Evolutionary conservation across 1,284 basidiomycete species (phyloP).

Genomic region (Fereydounia khargensis): DNA sequence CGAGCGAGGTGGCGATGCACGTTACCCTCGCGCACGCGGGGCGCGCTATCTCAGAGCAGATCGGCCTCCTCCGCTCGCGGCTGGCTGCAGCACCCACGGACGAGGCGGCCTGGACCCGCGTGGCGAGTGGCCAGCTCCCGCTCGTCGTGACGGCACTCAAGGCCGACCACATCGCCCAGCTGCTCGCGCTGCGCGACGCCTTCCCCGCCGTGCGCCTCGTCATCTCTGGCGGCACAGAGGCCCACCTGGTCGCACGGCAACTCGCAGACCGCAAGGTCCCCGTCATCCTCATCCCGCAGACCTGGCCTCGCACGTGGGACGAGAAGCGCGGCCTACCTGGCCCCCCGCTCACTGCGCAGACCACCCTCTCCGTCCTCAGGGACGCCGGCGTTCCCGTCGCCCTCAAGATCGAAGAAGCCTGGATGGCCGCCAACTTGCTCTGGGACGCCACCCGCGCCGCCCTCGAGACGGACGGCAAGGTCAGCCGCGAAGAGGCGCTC

Average conservation of each 20-base stretch:
- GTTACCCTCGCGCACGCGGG: slow-evolving; percentile 63
- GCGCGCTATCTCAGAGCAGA: slow-evolving; percentile 66
- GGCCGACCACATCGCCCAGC: slow-evolving; percentile 72
- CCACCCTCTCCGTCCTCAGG: slow-evolving; percentile 67
- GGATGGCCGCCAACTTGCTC: slow-evolving; percentile 68
- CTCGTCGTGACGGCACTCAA: slow-evolving; percentile 70
- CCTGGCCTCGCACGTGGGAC: slow-evolving; percentile 71
- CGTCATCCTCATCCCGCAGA: slow-evolving; percentile 69
- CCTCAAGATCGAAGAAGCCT: slow-evolving; percentile 65
- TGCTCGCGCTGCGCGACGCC: slow-evolving; percentile 72
- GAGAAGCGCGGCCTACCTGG: slow-evolving; percentile 69
- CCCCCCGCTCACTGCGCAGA: slow-evolving; percentile 70
- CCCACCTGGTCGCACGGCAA: slow-evolving; percentile 67
- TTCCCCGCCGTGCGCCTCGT: slow-evolving; percentile 66
- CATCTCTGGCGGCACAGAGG: slow-evolving; percentile 71
- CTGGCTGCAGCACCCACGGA: slow-evolving; percentile 65
- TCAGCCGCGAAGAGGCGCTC: slow-evolving; percentile 64
- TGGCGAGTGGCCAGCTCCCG: slow-evolving; percentile 63
- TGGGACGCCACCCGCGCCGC: slow-evolving; percentile 63
- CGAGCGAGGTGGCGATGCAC: slow-evolving; percentile 71
- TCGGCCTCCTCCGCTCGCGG: slow-evolving; percentile 68
- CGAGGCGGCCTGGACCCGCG: slow-evolving; percentile 18
- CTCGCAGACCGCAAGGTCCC: slow-evolving; percentile 69
- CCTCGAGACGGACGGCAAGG: slow-evolving; percentile 21
- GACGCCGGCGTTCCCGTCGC: slow-evolving; percentile 72